phyloP scores from a whole-genome alignment of 164 flowering plant genomes.

The Piper longum region DNA sequence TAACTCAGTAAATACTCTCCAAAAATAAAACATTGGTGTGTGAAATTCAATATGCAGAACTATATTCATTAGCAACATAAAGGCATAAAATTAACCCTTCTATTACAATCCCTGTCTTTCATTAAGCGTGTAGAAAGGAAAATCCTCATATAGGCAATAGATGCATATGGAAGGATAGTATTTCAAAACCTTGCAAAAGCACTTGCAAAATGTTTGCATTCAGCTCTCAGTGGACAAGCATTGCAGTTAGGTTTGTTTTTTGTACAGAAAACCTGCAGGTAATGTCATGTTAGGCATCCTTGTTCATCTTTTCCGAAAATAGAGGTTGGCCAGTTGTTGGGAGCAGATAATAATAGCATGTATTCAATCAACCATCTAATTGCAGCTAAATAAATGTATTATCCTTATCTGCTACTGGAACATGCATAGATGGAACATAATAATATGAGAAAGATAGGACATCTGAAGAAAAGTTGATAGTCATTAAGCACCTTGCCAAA shows the following conservation, averaged over 20 bases:
- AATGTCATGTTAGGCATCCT: neutral
- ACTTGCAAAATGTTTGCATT: constrained; percentile 79
- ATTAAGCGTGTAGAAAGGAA: neutral
- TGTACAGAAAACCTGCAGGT: constrained; percentile 74
- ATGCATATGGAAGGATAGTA: neutral
- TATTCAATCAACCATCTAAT: neutral
- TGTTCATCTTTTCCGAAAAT: neutral
- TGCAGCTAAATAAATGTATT: neutral
- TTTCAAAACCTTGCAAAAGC: constrained; percentile 57
- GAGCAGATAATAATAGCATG: neutral
- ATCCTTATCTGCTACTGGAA: neutral
- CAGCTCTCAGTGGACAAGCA: constrained; percentile 75
- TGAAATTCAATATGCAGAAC: too few relatives aligned
- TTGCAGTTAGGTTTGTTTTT: constrained; percentile 73
- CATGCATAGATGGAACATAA: too few relatives aligned
- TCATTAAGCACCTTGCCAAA: constrained; percentile 69
- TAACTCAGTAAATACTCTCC: too few relatives aligned
- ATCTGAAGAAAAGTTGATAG: too few relatives aligned
- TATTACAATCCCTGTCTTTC: neutral
- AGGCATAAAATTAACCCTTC: neutral
- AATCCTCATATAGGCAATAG: neutral
- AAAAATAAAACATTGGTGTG: too few relatives aligned
- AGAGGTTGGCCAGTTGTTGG: neutral
- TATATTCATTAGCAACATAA: too few relatives aligned
- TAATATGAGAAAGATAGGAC: too few relatives aligned